Conservation (phyloP, 345 rosid species). For the Aegle marmelos region DNA sequence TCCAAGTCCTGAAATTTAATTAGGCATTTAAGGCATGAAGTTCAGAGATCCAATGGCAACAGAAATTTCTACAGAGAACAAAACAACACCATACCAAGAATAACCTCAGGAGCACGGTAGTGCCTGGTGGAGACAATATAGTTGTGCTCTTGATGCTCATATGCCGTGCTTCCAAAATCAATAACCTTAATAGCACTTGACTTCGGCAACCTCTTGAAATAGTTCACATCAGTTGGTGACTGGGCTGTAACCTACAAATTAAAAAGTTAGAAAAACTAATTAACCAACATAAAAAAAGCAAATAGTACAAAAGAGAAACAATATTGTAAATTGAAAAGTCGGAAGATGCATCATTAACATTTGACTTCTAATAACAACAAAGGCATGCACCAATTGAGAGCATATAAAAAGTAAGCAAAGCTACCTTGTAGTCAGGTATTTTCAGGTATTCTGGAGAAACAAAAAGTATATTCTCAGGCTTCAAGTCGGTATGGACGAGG, state of each 20-base stretch:
- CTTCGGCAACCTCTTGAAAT: conserved; percentile 61
- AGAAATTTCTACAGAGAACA: not conserved
- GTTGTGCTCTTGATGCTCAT: conserved; percentile 53
- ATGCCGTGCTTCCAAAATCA: conserved; percentile 74
- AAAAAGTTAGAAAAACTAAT: not conserved
- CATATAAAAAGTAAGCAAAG: not conserved
- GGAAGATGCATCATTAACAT: not conserved
- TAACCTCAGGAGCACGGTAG: conserved; percentile 79
- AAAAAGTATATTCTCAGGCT: conserved; percentile 68
- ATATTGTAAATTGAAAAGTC: not conserved
- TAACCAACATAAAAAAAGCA: not conserved
- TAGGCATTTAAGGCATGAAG: not conserved
- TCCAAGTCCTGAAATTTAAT: conserved; percentile 51
- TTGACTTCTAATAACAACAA: not conserved
- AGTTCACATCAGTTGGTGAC: conserved; percentile 31
- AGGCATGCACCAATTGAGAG: not conserved
- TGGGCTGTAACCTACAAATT: conserved; percentile 33
- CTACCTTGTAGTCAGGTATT: conserved; percentile 62
- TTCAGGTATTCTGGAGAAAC: conserved; percentile 57
- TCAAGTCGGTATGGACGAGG: conserved; percentile 66
- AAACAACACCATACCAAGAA: conserved; percentile 43
- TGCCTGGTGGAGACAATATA: conserved; percentile 72
- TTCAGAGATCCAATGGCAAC: not conserved
- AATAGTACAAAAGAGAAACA: not conserved
- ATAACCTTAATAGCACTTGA: conserved; percentile 72